phyloP scores from a whole-genome alignment of 2,329 filamentous ascomycete genomes.

The Botrytis fabae region DNA sequence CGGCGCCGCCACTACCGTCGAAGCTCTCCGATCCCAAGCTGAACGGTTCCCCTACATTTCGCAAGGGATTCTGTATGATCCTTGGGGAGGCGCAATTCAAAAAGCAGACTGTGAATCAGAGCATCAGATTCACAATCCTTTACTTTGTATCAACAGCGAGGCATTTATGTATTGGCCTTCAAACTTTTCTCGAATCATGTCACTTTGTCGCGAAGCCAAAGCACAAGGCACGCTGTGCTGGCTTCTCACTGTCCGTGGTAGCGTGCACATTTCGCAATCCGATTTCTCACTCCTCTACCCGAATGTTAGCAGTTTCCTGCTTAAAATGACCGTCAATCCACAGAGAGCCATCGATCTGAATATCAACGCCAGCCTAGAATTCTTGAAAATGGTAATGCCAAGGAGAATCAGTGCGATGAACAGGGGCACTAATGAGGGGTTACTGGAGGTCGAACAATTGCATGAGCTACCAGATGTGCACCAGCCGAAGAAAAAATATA shows the following conservation, averaged over 20 bases:
- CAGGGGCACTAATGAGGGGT: slow-evolving; percentile 54
- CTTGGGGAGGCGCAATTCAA: slow-evolving; percentile 56
- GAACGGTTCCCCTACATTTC: slow-evolving; percentile 57
- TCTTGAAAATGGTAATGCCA: slow-evolving; percentile 56
- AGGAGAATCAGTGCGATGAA: slow-evolving; percentile 49
- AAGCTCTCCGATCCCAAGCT: slow-evolving; percentile 54
- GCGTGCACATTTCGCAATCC: slow-evolving; percentile 64
- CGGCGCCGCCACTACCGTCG: slow-evolving; percentile 63
- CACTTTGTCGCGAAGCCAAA: slow-evolving; percentile 57
- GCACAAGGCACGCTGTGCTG: slow-evolving; percentile 49
- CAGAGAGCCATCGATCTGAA: slow-evolving; percentile 63
- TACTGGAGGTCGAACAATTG: slow-evolving; percentile 46
- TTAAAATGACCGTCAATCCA: slow-evolving; percentile 65
- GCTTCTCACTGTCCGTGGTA: slow-evolving; percentile 57
- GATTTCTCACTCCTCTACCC: slow-evolving; percentile 67
- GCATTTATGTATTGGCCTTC: slow-evolving; percentile 70
- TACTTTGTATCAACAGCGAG: slow-evolving; percentile 66
- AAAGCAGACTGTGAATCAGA: slow-evolving; percentile 47
- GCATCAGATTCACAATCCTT: slow-evolving; percentile 51
- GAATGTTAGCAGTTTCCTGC: slow-evolving; percentile 55
- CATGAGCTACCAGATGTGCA: slow-evolving; percentile 53
- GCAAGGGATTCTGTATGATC: slow-evolving; percentile 66
- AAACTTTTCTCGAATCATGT: slow-evolving; percentile 60
- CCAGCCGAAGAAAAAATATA: slow-evolving; percentile 58
- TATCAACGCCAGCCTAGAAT: slow-evolving; percentile 62